A percentile compares a stretch with the other conserved stretches of the same genome.
phyloP scores from a whole-genome alignment of 1,284 basidiomycete genomes.

The Pseudozyma sp. region DNA sequence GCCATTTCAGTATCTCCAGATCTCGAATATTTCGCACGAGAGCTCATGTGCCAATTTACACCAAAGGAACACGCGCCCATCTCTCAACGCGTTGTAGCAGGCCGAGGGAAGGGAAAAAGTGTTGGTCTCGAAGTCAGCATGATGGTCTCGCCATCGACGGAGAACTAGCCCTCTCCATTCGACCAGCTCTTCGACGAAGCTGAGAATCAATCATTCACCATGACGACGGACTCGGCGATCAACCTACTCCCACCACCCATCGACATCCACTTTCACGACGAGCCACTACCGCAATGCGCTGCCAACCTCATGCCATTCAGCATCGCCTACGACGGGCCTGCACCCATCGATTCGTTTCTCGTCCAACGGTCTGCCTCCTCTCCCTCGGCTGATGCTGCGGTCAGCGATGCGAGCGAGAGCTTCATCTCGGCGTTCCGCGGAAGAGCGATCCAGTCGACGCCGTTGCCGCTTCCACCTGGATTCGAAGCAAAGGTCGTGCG shows the following conservation, averaged over 20 bases:
- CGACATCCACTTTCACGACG: conserved; percentile 9
- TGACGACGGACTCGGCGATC: conserved; percentile 7
- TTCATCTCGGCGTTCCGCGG: conserved; percentile 43
- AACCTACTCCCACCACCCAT: conserved; percentile 30
- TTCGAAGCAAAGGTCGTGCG: conserved; percentile 31
- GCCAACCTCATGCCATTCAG: conserved; percentile 56
- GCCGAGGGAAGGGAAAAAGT: background rate
- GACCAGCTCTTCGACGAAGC: background rate
- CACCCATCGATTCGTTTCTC: conserved; percentile 48
- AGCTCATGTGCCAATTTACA: conserved; percentile 8
- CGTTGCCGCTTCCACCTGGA: conserved; percentile 29
- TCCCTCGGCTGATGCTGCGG: background rate
- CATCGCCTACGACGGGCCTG: conserved; percentile 51
- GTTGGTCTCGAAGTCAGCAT: conserved; percentile 23
- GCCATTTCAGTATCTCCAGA: background rate
- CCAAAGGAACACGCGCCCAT: conserved; percentile 5
- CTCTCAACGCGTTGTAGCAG: conserved; percentile 4
- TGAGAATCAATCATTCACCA: background rate
- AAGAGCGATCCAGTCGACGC: conserved; percentile 37
- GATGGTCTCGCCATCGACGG: no score
- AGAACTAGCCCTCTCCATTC: no score
- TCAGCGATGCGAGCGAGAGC: conserved; percentile 1
- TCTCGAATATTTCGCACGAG: conserved; percentile 9
- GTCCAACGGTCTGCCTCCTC: conserved; percentile 21
- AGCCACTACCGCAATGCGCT: conserved; percentile 9